A percentile compares a stretch with the other conserved stretches of the same genome.
Conservation (phyloP, 768 basidiomycete genomes). For the Hortiboletus campestris region DNA sequence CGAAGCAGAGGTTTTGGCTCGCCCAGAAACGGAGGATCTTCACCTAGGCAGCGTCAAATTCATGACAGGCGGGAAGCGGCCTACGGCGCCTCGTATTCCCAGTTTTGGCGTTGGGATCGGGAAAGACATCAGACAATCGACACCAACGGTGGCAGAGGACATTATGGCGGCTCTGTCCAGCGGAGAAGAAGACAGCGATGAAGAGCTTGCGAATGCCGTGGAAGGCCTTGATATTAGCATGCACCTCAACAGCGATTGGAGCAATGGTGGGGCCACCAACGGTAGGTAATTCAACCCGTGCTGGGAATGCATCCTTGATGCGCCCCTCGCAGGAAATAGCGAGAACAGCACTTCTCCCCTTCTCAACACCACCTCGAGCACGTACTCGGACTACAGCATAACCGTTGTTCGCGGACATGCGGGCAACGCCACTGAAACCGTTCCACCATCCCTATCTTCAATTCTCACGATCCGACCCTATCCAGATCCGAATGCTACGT, state of each 20-base stretch:
- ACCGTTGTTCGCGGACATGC: slow-evolving; percentile 58
- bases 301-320: slow-evolving; percentile 10
- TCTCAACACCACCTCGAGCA: slow-evolving; percentile 43
- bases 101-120: slow-evolving; percentile 79
- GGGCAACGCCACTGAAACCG: slow-evolving; percentile 37
- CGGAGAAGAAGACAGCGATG: slow-evolving; percentile 57
- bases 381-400: slow-evolving; percentile 64
- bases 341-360: slow-evolving; percentile 55
- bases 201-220: slow-evolving; percentile 65
- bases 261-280: slow-evolving; percentile 36
- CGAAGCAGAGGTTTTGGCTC: slow-evolving; percentile 76
- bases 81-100: slow-evolving; percentile 71
- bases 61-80: slow-evolving; percentile 65
- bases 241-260: slow-evolving; percentile 48
- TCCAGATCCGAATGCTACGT: slow-evolving; percentile 47
- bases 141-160: slow-evolving; percentile 36
- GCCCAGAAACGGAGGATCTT: slow-evolving; percentile 64
- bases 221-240: slow-evolving; percentile 47
- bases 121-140: slow-evolving; percentile 47
- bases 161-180: slow-evolving; percentile 34
- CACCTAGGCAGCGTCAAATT: slow-evolving; percentile 88
- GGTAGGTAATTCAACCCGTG: slow-evolving; percentile 17
- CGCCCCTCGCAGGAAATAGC: slow-evolving; percentile 31
- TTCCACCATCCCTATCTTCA: slow-evolving; percentile 61
- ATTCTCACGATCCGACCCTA: slow-evolving; percentile 67